These are phyloP conservation scores for Helotiales sp. DNA, from an alignment of 2,329 filamentous ascomycete genomes.

Conservation along the genomic window DNA sequence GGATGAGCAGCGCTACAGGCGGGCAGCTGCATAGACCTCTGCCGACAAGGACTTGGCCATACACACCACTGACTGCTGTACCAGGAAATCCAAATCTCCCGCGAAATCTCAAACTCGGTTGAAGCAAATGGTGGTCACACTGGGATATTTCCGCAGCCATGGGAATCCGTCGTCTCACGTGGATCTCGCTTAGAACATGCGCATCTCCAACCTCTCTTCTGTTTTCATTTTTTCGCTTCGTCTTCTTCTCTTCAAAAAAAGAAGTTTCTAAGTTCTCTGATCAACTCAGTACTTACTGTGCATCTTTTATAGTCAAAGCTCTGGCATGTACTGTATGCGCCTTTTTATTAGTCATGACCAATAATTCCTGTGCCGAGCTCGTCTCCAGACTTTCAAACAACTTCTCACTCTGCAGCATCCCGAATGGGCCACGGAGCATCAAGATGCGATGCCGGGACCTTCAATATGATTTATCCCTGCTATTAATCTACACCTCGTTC, in stretches of 20 bases:
- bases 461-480: not conserved
- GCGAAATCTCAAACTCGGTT: constrained; percentile 7
- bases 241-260: too few species aligned
- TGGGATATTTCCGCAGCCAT: not conserved
- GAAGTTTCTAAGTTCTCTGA: too few species aligned
- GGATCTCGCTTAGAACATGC: not conserved
- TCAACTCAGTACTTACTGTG: not conserved
- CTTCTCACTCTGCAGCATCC: not conserved
- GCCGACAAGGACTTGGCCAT: not conserved
- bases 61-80: not conserved
- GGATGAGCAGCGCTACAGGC: not conserved
- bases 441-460: not conserved
- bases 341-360: not conserved
- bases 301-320: not conserved
- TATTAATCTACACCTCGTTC: not conserved
- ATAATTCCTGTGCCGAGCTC: not conserved
- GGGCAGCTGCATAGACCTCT: not conserved
- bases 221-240: not conserved
- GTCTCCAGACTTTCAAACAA: constrained; percentile 1
- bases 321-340: not conserved
- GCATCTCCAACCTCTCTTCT: not conserved
- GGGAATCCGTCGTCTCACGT: not conserved
- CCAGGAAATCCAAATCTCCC: not conserved
- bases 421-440: not conserved
- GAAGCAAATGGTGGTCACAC: not conserved